These are phyloP conservation scores for Beauveria varroae DNA, from an alignment of 2,329 filamentous ascomycete genomes.

Conservation along the genomic window DNA sequence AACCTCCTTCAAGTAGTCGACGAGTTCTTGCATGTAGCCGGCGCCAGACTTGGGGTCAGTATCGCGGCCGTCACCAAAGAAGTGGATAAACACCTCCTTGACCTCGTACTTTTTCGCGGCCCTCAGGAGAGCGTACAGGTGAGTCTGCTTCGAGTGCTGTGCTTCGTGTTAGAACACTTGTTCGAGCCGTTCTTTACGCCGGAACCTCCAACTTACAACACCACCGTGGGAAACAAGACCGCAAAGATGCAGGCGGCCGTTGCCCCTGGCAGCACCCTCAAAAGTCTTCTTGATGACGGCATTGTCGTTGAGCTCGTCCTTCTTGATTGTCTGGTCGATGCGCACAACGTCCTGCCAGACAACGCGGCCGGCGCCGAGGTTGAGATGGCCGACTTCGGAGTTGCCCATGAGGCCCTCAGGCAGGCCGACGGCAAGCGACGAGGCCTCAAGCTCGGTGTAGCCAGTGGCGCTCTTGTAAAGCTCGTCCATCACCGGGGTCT, in stretches of 20 bases:
- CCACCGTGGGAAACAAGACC: conserved; percentile 93
- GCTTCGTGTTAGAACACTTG: not conserved
- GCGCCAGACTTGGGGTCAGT: conserved; percentile 93
- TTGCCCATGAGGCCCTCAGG: conserved; percentile 98
- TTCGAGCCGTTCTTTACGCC: not conserved
- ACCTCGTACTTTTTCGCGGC: conserved; percentile 84
- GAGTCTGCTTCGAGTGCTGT: conserved; percentile 87
- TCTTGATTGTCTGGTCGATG: conserved; percentile 90
- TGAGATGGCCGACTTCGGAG: conserved; percentile 96
- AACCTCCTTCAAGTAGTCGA: conserved; percentile 75
- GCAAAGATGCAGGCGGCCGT: conserved; percentile 84
- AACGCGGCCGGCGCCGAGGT: conserved; percentile 94
- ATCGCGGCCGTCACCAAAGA: conserved; percentile 96
- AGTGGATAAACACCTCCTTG: conserved; percentile 94
- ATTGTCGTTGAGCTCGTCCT: conserved; percentile 68
- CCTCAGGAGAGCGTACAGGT: conserved; percentile 79
- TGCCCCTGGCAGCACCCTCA: conserved; percentile 73
- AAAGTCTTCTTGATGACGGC: conserved; percentile 72
- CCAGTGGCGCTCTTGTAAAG: conserved; percentile 77
- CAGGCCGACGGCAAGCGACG: conserved; percentile 88
- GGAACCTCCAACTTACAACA: conserved; percentile 49
- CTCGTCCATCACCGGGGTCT: conserved; percentile 91
- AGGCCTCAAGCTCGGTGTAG: conserved; percentile 90
- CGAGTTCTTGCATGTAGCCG: conserved; percentile 78
- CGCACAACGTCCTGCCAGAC: conserved; percentile 98